phyloP scores from a whole-genome alignment of 1,284 basidiomycete genomes.

The Sparassis latifolia region DNA sequence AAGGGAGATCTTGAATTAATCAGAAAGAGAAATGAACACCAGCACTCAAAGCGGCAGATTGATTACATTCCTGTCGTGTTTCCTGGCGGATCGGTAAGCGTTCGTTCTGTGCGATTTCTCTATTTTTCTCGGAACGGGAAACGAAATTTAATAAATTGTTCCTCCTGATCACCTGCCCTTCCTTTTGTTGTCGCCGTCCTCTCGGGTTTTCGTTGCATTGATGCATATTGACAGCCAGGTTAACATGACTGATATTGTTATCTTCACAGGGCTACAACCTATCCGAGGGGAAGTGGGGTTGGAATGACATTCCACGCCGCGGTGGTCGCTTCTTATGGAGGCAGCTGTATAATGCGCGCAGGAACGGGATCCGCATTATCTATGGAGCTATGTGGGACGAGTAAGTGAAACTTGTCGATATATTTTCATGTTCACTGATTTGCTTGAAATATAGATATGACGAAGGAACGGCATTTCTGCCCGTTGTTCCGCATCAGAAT shows the following conservation, averaged over 20 bases:
- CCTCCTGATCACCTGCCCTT: neutral
- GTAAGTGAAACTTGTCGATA: conserved; percentile 34
- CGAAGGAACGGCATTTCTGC: conserved; percentile 73
- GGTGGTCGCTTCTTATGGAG: conserved; percentile 72
- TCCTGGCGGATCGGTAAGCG: conserved; percentile 67
- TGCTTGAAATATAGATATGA: conserved; percentile 47
- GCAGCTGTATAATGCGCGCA: conserved; percentile 59
- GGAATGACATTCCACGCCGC: conserved; percentile 59
- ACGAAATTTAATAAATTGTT: neutral
- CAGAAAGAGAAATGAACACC: conserved; percentile 35
- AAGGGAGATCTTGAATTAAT: conserved; percentile 57
- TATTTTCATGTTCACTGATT: neutral
- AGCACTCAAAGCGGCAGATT: conserved; percentile 40
- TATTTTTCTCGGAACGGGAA: neutral
- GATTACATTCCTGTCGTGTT: conserved; percentile 73
- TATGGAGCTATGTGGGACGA: conserved; percentile 85
- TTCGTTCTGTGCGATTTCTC: neutral
- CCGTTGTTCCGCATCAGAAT: conserved; percentile 50
- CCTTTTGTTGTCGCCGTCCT: neutral
- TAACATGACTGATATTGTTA: too few relatives aligned
- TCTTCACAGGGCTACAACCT: conserved; percentile 53
- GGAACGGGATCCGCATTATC: conserved; percentile 55
- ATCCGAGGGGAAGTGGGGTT: conserved; percentile 58
- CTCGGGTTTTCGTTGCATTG: neutral
- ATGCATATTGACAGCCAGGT: neutral